phyloP scores from a whole-genome alignment of 495 filamentous ascomycete species.

The Daldinia caldariorum region DNA sequence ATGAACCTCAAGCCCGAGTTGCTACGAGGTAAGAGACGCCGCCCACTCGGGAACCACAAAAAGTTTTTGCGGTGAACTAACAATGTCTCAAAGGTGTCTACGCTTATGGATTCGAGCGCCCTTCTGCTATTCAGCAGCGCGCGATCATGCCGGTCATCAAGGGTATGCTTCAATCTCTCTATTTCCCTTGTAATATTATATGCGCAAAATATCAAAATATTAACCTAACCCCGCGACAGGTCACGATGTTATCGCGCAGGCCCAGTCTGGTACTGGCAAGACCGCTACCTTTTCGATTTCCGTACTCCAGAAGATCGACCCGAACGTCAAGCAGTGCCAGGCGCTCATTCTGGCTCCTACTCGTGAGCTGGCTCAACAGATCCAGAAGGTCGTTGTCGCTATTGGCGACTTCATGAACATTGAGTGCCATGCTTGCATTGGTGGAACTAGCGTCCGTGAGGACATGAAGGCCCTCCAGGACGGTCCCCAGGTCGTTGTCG shows the following conservation, averaged over 20 bases:
- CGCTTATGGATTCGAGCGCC: conserved; percentile 99
- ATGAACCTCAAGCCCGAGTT: conserved; percentile 97
- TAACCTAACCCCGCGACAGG: conserved; percentile 62
- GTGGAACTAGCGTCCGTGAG: conserved; percentile 96
- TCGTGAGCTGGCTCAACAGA: conserved; percentile 97
- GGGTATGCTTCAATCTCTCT: conserved; percentile 70
- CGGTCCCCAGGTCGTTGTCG: conserved; percentile 95
- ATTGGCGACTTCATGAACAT: conserved; percentile 99
- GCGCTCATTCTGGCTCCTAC: conserved; percentile 96
- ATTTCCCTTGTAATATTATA: conserved; percentile 26
- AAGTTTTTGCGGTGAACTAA: conserved; percentile 30
- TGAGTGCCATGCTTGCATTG: conserved; percentile 99
- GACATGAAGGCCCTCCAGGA: conserved; percentile 97
- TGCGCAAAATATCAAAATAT: conserved; percentile 42
- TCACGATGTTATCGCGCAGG: conserved; percentile 98
- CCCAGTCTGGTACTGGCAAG: conserved; percentile 99
- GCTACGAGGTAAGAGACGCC: conserved; percentile 79
- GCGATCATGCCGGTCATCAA: conserved; percentile 99
- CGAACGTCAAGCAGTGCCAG: conserved; percentile 92
- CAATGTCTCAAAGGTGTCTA: conserved; percentile 77
- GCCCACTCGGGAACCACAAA: conserved; percentile 19
- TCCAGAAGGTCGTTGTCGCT: conserved; percentile 98
- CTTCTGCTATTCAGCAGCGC: conserved; percentile 99
- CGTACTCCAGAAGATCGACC: conserved; percentile 97
- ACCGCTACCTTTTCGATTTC: conserved; percentile 99